Base-by-base conservation (phyloP, 257 asterid genomes). In the Petunia axillaris region DNA sequence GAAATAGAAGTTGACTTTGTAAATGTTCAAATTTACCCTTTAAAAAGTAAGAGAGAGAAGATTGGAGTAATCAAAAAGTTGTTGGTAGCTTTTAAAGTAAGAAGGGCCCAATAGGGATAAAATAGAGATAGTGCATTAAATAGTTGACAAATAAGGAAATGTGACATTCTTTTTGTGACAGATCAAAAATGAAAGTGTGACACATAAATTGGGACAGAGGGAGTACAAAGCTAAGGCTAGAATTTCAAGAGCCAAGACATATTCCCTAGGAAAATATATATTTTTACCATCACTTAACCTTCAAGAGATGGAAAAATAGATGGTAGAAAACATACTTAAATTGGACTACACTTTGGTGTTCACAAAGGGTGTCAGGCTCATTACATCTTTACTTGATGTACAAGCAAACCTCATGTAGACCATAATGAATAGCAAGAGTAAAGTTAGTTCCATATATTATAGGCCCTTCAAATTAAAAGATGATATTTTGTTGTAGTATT, bases 351-450 rank as follows among this genome's bases (percentile, higher is more conserved):
- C 55, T 9, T 25, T 7, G 53, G 55, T 35, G 66, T 77, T 25
- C 74, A 75, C 15, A 41, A 80, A 76, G 82, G 59, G 77, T 4
- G 77, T 53, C 63, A 37, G 79, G 77, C 48, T 37, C 55, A 77
- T 44, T 71, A 79, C n/a, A 63, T 83, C 66, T 81, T 86, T 44
- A 78, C 89, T 81, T 84, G 62, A 65, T 63, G 48, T 54, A 63
- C 83, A 81, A 84, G 87, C 66, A 59, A 82, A 76, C 36, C 8
- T 78, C 52, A 63, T 52, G 67, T 35, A 78, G 3, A 59, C 7
- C 70, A 16, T 46, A 37, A 80, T 80, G 14, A 57, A 40, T 71
- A 64, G 82, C 15, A 35, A 48, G 65, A 13, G 50, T 25, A 60
- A 73, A 73, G 74, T 4, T 64, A 64, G 41, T 38, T 4, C 10